Base-by-base conservation (phyloP, 2,329 filamentous ascomycete species). In the Xylariaceae sp. region DNA sequence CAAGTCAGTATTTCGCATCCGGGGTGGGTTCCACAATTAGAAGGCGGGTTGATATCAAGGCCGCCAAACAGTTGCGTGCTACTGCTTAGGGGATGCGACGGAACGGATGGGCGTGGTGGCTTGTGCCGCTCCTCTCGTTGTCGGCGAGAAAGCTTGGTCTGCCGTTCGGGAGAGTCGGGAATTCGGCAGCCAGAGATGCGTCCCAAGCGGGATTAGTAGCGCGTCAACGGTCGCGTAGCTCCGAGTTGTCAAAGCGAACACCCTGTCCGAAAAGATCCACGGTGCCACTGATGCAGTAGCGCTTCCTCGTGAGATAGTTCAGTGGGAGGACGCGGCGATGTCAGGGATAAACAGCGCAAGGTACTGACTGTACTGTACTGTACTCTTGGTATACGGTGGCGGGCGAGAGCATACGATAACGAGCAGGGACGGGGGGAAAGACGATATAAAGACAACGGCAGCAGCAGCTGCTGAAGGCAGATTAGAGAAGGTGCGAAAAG, bases 1-100 rank as follows among this genome's bases (percentile, higher is more conserved):
- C 60, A 56, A 66, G 65, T 62, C 64, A 66, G 64, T 61, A 66
- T 52, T 64, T 61, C 58, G 65, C 66, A 69, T 70, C 62, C 67
- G 68, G 37, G 37, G 66, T 58, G 66, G 54, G 65, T 55, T 59
- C 49, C 57, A 56, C 50, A 53, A 53, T 55, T n/a, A 57, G 47
- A 23, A 48, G 53, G 55, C 53, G 52, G 51, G 42, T 52, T 52
- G 56, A 34, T 53, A 50, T 49, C 9, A 48, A 55, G 34, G 49
- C 44, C 48, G 57, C 35, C 45, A 51, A 58, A 42, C 7, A 10
- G 23, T 57, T 56, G 45, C 11, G 55, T 56, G 48, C 49, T 50
- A 44, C 44, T 39, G 45, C 42, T 23, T 10, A 18, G 11, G 39
- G 42, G 34, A 60, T 53, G 56, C 64, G 62, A 59, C 54, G 55